Conservation (phyloP, 2,329 filamentous ascomycete genomes). For the Verticillium nonalfalfae region DNA sequence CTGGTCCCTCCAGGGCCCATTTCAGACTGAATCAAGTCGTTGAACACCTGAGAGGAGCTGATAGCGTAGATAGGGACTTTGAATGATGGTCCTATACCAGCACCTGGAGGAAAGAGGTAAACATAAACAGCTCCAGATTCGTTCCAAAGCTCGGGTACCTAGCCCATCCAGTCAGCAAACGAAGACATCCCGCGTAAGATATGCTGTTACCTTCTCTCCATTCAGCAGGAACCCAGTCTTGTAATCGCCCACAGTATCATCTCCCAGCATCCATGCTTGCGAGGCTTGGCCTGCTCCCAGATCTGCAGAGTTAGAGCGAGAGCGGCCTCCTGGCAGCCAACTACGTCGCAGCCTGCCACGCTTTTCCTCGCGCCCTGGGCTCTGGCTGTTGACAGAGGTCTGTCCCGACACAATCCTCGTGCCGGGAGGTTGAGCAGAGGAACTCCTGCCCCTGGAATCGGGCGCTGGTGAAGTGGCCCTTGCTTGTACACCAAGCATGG, state of each 20-base stretch:
- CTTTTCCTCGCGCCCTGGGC: slow-evolving; percentile 28
- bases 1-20: slow-evolving; percentile 20
- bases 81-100: slow-evolving; percentile 50
- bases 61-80: slow-evolving; percentile 50
- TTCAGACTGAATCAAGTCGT: slow-evolving; percentile 43
- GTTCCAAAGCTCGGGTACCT: slow-evolving; percentile 63
- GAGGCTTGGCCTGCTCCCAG: slow-evolving; percentile 13
- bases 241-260: slow-evolving; percentile 48
- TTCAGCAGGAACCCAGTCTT: slow-evolving; percentile 44
- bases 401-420: slow-evolving; percentile 20
- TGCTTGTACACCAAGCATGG: slow-evolving; percentile 17
- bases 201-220: slow-evolving; percentile 43
- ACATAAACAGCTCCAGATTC: slow-evolving; percentile 51
- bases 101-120: slow-evolving; percentile 47
- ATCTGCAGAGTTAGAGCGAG: slow-evolving; percentile 43
- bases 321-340: slow-evolving; percentile 46
- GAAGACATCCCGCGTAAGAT: background rate
- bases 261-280: slow-evolving; percentile 49
- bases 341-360: slow-evolving; percentile 43
- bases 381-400: slow-evolving; percentile 32
- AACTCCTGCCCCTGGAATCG: slow-evolving; percentile 36
- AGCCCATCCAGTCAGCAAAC: slow-evolving; percentile 6
- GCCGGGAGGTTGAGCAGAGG: slow-evolving; percentile 37
- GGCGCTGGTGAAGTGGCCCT: slow-evolving; percentile 23
- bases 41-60: slow-evolving; percentile 47